Evolutionary conservation across 225 moss, liverwort and hornwort genomes (phyloP).

Genomic region (Antitrichia curtipendula): DNA sequence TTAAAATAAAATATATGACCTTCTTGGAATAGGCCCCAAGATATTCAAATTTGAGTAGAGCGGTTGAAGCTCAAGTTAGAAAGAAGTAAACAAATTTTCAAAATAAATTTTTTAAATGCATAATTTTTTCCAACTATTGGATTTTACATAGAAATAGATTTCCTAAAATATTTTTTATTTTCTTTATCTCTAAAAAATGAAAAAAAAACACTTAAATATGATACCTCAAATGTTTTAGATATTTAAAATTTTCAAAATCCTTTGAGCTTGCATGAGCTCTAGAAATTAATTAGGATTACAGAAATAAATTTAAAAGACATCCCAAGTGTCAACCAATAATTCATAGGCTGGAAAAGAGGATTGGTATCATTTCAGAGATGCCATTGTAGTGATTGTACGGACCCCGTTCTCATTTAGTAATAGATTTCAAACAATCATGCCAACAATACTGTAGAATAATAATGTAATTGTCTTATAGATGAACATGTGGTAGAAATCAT

Average conservation of each 20-base stretch:
- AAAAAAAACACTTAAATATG: too few species aligned
- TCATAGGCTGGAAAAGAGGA: rapidly evolving
- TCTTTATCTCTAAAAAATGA: rapidly evolving
- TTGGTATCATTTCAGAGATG: neutral
- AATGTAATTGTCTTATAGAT: rapidly evolving
- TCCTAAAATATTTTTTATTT: rapidly evolving
- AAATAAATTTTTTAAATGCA: rapidly evolving
- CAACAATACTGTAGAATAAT: neutral
- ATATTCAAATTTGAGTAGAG: neutral
- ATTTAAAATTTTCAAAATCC: neutral
- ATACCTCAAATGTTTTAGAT: neutral
- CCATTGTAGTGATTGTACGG: too few species aligned
- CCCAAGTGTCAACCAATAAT: too few species aligned
- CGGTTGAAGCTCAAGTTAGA: rapidly evolving
- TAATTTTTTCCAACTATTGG: too few species aligned
- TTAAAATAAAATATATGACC: too few species aligned
- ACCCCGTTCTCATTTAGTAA: too few species aligned
- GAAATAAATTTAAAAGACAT: neutral
- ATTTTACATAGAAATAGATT: too few species aligned
- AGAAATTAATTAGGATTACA: neutral
- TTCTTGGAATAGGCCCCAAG: too few species aligned
- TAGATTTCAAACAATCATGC: neutral
- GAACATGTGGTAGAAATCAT: rapidly evolving
- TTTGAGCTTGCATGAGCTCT: neutral
- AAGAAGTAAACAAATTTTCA: neutral